Conservation (phyloP, 768 basidiomycete species). For the Auriscalpium vulgare region DNA sequence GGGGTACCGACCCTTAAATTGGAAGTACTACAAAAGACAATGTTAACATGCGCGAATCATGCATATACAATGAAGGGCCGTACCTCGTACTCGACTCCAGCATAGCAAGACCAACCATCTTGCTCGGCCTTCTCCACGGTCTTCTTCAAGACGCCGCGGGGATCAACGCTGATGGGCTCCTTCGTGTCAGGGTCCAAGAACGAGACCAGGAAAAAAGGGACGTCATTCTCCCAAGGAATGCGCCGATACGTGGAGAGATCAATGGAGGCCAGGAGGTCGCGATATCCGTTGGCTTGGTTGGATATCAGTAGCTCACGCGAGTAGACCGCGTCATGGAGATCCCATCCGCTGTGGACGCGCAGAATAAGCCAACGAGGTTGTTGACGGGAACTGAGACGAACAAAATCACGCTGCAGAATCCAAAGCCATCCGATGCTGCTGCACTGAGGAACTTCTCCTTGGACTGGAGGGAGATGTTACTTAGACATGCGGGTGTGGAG, state of each 20-base stretch:
- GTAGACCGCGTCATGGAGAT: conserved; percentile 86
- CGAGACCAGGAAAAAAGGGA: conserved; percentile 89
- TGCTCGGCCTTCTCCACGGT: conserved; percentile 43
- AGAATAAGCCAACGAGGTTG: neutral
- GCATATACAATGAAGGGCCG: conserved; percentile 13
- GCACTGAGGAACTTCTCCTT: conserved; percentile 87
- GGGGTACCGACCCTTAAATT: conserved; percentile 63
- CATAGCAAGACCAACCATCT: conserved; percentile 53
- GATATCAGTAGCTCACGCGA: conserved; percentile 82
- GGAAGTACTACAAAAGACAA: conserved; percentile 56
- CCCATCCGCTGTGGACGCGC: conserved; percentile 60
- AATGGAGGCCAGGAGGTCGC: conserved; percentile 78
- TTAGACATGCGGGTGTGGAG: conserved; percentile 7
- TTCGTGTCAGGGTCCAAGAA: conserved; percentile 85
- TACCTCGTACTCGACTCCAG: conserved; percentile 95
- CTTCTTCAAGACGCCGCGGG: conserved; percentile 69
- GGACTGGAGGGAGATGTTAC: conserved; percentile 40
- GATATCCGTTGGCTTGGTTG: conserved; percentile 87
- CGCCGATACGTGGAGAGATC: conserved; percentile 84
- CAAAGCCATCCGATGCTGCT: conserved; percentile 74
- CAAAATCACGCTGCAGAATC: conserved; percentile 93
- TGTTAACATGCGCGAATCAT: neutral
- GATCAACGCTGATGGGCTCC: conserved; percentile 72
- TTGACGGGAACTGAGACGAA: conserved; percentile 27
- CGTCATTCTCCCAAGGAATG: conserved; percentile 86